These are phyloP conservation scores for Pulveroboletus sp. DNA, from an alignment of 768 basidiomycete species.

Conservation along the genomic window DNA sequence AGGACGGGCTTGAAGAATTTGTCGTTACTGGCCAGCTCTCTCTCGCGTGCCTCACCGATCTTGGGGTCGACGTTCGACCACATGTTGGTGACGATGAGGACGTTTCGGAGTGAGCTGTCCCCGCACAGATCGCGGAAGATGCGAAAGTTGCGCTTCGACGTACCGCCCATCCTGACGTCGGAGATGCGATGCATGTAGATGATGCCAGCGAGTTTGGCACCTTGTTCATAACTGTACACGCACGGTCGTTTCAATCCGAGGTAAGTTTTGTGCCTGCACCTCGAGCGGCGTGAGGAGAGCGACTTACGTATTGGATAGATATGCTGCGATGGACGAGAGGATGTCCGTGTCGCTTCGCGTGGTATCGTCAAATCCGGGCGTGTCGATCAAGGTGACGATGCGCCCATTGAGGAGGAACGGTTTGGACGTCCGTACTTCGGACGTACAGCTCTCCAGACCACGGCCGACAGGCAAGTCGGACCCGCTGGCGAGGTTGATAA, in stretches of 20 bases:
- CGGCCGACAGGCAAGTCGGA: slow-evolving; percentile 43
- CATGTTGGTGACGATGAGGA: slow-evolving; percentile 52
- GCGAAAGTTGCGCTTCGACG: slow-evolving; percentile 46
- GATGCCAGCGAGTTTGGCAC: slow-evolving; percentile 44
- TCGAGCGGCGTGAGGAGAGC: neutral
- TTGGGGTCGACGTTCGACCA: slow-evolving; percentile 41
- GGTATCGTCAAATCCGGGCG: slow-evolving; percentile 60
- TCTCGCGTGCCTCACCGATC: slow-evolving; percentile 41
- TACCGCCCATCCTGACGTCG: slow-evolving; percentile 47
- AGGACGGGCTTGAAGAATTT: slow-evolving; percentile 51
- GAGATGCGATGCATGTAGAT: slow-evolving; percentile 54
- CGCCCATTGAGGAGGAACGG: slow-evolving; percentile 45
- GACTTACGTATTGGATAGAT: slow-evolving; percentile 31
- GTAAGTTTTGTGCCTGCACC: neutral
- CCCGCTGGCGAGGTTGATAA: slow-evolving; percentile 51
- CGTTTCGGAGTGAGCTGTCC: slow-evolving; percentile 42
- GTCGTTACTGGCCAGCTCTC: slow-evolving; percentile 37
- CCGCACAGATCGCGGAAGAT: slow-evolving; percentile 54
- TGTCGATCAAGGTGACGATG: slow-evolving; percentile 49
- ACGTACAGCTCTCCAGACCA: slow-evolving; percentile 49
- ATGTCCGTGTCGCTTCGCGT: slow-evolving; percentile 45
- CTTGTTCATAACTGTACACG: slow-evolving; percentile 29
- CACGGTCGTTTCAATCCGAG: neutral
- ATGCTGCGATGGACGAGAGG: slow-evolving; percentile 44
- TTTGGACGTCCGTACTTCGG: slow-evolving; percentile 38